phyloP scores from a whole-genome alignment of 345 rosid genomes.

The Brassica napus region DNA sequence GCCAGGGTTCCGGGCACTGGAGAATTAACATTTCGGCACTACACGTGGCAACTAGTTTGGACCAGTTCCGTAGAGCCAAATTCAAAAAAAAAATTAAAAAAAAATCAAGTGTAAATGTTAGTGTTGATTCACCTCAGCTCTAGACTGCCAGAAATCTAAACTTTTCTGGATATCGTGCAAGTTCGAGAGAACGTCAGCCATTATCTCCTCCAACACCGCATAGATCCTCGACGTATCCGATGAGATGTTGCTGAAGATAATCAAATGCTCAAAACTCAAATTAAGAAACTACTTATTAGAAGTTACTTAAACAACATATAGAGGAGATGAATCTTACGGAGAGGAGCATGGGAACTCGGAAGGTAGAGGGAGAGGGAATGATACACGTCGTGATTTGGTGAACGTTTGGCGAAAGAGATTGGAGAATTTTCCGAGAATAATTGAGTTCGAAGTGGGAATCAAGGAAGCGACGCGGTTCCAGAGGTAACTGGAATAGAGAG shows the following conservation, averaged over 20 bases:
- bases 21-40: too few species aligned
- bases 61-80: too few species aligned
- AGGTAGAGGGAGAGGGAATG: constrained; percentile 79
- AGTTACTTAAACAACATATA: too few species aligned
- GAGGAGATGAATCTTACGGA: constrained; percentile 45
- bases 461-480: constrained; percentile 55
- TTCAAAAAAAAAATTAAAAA: too few species aligned
- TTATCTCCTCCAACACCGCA: constrained; percentile 67
- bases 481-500: constrained; percentile 50
- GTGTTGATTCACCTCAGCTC: constrained; percentile 61
- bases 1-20: too few species aligned
- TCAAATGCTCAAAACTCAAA: constrained; percentile 30
- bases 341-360: constrained; percentile 46
- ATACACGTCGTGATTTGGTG: constrained; percentile 51
- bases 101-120: too few species aligned
- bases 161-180: constrained; percentile 68
- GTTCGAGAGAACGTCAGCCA: constrained; percentile 53
- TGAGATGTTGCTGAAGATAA: constrained; percentile 41
- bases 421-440: constrained; percentile 54
- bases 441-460: constrained; percentile 41
- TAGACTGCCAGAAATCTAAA: constrained; percentile 79
- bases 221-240: constrained; percentile 45
- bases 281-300: neutral
- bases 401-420: constrained; percentile 49
- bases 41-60: too few species aligned